Evolutionary conservation across 768 basidiomycete genomes (phyloP).

Genomic region (Tricholoma furcatifolium): DNA sequence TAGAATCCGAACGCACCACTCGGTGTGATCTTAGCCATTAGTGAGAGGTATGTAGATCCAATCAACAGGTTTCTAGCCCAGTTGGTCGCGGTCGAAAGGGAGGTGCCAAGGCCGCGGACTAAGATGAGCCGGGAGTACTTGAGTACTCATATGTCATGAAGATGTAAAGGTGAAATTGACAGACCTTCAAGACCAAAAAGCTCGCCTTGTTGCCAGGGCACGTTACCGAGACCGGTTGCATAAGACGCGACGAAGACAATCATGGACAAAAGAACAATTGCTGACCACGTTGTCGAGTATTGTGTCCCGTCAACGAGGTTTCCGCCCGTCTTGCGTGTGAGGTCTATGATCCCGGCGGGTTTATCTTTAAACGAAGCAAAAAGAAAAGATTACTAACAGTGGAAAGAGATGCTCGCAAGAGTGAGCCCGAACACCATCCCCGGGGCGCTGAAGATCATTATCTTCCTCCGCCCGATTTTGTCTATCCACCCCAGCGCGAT

Average conservation of each 20-base stretch:
- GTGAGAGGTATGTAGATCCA: slow-evolving; percentile 74
- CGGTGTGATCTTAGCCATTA: slow-evolving; percentile 74
- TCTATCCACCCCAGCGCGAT: slow-evolving; percentile 15
- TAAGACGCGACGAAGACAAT: slow-evolving; percentile 82
- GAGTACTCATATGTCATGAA: background rate
- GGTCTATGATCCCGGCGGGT: slow-evolving; percentile 3
- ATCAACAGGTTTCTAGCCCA: slow-evolving; percentile 80
- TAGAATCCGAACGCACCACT: slow-evolving; percentile 78
- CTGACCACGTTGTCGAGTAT: slow-evolving; percentile 50
- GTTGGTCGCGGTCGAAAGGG: slow-evolving; percentile 60
- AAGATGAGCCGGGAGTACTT: background rate
- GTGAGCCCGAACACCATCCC: slow-evolving; percentile 21
- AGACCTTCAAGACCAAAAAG: slow-evolving; percentile 74
- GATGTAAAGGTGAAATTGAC: slow-evolving; percentile 4
- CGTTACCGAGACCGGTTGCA: slow-evolving; percentile 75
- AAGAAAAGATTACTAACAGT: slow-evolving; percentile 7
- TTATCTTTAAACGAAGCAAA: background rate
- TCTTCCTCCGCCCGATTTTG: slow-evolving; percentile 18
- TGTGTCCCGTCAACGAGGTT: slow-evolving; percentile 55
- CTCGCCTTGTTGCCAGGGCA: slow-evolving; percentile 88
- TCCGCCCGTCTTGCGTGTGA: slow-evolving; percentile 45
- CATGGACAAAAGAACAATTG: slow-evolving; percentile 75
- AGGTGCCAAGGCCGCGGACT: slow-evolving; percentile 5
- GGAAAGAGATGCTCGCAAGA: slow-evolving; percentile 19
- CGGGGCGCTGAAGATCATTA: slow-evolving; percentile 21